Evolutionary conservation across 305 asterid genomes (phyloP).

Genomic region (Nicotiana rustica): DNA sequence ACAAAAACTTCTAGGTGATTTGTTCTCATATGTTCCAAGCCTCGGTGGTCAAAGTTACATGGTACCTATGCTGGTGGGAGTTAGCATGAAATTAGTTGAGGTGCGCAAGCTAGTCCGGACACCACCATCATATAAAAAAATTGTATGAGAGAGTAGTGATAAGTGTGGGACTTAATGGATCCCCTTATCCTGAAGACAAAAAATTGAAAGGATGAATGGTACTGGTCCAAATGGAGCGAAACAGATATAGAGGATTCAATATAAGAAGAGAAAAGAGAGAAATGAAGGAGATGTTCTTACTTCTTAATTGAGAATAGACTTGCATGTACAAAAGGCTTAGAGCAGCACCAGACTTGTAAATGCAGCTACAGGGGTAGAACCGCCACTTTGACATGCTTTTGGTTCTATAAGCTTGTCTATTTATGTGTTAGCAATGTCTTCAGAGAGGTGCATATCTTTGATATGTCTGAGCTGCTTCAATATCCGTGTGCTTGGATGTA

Average conservation of each 20-base stretch:
- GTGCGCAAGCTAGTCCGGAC: no score
- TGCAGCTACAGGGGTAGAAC: background rate
- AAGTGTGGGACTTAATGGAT: slow-evolving; percentile 7
- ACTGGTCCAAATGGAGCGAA: background rate
- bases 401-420: slow-evolving; percentile 20
- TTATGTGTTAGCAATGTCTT: background rate
- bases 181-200: background rate
- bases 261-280: background rate
- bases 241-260: background rate
- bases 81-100: no score
- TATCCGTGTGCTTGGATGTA: background rate
- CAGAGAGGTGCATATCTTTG: background rate
- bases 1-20: no score
- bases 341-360: background rate
- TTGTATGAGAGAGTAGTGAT: background rate
- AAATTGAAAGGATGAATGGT: background rate
- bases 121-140: no score
- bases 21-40: no score
- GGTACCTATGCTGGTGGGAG: no score
- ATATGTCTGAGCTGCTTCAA: background rate
- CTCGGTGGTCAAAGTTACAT: no score
- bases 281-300: no score
- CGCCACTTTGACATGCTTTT: background rate
- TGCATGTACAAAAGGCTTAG: no score
- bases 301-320: no score